Conservation (phyloP, 169 alveolate species). For the Blepharisma undulans region DNA sequence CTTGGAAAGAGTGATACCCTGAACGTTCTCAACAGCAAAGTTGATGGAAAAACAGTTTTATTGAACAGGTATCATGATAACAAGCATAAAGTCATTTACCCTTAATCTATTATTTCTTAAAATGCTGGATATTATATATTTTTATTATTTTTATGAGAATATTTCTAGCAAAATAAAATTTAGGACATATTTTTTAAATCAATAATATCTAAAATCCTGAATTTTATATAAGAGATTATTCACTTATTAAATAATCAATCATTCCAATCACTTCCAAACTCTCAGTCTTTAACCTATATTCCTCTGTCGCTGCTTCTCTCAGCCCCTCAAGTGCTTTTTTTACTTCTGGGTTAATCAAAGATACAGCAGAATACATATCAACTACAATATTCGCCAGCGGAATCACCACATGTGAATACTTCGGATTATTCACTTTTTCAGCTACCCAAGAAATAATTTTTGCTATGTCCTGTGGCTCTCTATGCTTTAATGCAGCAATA, state of each 20-base stretch:
- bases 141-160: no score
- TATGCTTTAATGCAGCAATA: background rate
- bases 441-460: constrained; percentile 20
- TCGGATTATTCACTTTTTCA: constrained; percentile 22
- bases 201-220: no score
- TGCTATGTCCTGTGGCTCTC: background rate
- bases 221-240: background rate
- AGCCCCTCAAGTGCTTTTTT: background rate
- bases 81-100: background rate
- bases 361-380: constrained; percentile 33
- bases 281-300: constrained; percentile 6
- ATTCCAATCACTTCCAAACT: constrained; percentile 32
- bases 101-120: background rate
- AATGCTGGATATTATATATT: no score
- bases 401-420: background rate
- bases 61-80: background rate
- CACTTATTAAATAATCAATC: constrained; percentile 4
- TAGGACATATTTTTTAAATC: no score
- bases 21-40: background rate
- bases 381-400: constrained; percentile 3
- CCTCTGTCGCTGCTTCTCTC: background rate
- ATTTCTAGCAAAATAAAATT: no score
- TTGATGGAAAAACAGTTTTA: background rate
- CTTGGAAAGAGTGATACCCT: background rate
- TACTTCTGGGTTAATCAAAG: background rate